A percentile compares a stretch with the other conserved stretches of the same genome.
Conservation (phyloP, 768 basidiomycete species). For the Lactifluus hygrophoroides region DNA sequence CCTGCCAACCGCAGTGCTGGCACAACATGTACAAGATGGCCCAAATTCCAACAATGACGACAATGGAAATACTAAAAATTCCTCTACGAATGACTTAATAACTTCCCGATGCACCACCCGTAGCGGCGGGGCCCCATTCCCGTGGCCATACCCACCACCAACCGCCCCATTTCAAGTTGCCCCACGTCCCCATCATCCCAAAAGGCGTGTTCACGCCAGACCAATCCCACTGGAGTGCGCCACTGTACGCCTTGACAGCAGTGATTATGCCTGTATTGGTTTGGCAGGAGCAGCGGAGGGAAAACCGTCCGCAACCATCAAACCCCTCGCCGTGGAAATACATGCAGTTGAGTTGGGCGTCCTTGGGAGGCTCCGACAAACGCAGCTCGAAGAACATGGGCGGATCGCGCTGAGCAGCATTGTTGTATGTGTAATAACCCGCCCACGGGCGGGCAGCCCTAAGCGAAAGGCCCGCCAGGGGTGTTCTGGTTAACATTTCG, state of each 20-base stretch:
- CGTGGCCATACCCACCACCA: constrained; percentile 15
- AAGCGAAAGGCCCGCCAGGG: background rate
- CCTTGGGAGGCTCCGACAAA: background rate
- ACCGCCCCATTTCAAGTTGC: too few relatives aligned
- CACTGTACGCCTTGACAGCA: background rate
- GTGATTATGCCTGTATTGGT: background rate
- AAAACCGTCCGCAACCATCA: background rate
- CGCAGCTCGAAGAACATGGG: constrained; percentile 9
- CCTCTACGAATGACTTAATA: too few relatives aligned
- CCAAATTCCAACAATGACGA: too few relatives aligned
- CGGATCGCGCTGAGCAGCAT: background rate
- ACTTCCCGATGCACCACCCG: too few relatives aligned
- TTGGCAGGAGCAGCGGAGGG: background rate
- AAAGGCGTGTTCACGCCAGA: constrained; percentile 3
- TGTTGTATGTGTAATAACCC: background rate
- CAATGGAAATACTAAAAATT: too few relatives aligned
- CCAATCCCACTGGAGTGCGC: background rate
- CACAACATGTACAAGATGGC: too few relatives aligned
- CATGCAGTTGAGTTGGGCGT: background rate
- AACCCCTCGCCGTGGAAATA: background rate
- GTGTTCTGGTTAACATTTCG: constrained; percentile 8
- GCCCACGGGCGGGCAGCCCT: background rate
- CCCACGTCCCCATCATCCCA: constrained; percentile 10
- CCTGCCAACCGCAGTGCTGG: too few relatives aligned
- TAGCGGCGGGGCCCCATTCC: background rate